Base-by-base conservation (phyloP, 169 alveolate genomes). In the Plasmodium cynomolgi region DNA sequence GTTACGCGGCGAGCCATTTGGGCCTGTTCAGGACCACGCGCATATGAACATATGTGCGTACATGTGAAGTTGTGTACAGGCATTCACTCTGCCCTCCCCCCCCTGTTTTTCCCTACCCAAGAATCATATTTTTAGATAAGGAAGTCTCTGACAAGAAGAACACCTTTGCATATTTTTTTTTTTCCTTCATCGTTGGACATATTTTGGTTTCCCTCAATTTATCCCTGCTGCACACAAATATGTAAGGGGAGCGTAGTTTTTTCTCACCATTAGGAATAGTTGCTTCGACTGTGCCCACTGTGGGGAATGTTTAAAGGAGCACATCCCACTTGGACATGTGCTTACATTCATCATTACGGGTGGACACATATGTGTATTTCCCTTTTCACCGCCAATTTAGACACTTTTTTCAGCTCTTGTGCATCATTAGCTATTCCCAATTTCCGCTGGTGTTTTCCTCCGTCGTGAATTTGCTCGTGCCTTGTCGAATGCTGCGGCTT, bases 191-290 rank as follows among this genome's bases (percentile, higher is more conserved):
- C 34, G 34, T 85, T 85, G 93, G 93, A 20, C 84, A 85, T 50
- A 85, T 85, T 74, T 75, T 85, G 62, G 93, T 85, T 29, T 73
- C 93, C 84, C 81, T 85, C 20, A 85, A 85, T 85, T 74, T 85
- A 83, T 85, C 93, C n/a, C 68, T 85, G 62, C 82, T 85, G 31
- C 93, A 85, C 68, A 85, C 81, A 37, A 85, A 74, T n/a, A 85
- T 44, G 93, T 85, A 44, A 74, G 93, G 47, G 44, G 26, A 0
- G 17, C 77, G 29, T 54, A 11, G 0, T 54, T 0, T 50, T 41
- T 13, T 62, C 26, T 80, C 56, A 26, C 31, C 37, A 68, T 68
- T 23, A 11, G 20, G 37, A 81, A 8, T 15, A 15, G 62, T 50
- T 50, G 62, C n/a, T 9, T 68, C n/a, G 15, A 0, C 37, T 68